Base-by-base conservation (phyloP, 2,329 filamentous ascomycete genomes). In the Microcyclosporella mali region DNA sequence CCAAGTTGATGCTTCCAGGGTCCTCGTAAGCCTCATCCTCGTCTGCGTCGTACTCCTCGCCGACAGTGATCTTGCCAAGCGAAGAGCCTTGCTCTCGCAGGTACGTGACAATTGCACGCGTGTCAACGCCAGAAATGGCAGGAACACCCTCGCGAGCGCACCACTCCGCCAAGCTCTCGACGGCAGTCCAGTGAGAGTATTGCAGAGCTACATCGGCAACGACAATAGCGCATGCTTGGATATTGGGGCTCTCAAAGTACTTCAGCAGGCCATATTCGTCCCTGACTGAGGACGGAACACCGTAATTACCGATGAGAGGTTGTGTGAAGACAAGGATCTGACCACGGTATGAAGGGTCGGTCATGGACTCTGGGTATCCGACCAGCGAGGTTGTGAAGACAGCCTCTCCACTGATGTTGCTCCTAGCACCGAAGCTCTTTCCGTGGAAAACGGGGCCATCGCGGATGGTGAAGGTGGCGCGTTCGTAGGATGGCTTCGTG, bases 311-410 rank as follows among this genome's bases (percentile, higher is more conserved):
- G 62, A 98, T 95, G 56, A 98, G 73, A 28, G 92, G 92, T 67
- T 95, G 89, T 55, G 92, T 98, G 75, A 97, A 95, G 69, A 97
- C 90, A 58, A 98, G 77, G 56, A 98, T 97, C 74, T 98, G 92
- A 56, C 92, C 79, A 55, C 79, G 78, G 66, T 83, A 83, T 43
- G 79, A 82, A 10, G 79, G 79, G 55, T 82, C 79, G 60, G 79
- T 81, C 71, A 83, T 72, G 34, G 79, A 95, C 74, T 98, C 92
- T 56, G 92, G 92, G 68, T 98, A 98, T 60, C 92, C 92, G 46
- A 98, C 92, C 43, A 97, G 81, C 17, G 90, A 95, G 48, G 92
- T 97, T 50, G 92, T 97, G 75, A 98, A 98, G 66, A 97, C 92
- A 34, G 92, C 92, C 74, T 98, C 92, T 57, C 92, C 92, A 51